Percentiles rank a stretch among this genome's conserved stretches.
phyloP scores from a whole-genome alignment of 805 yeast genomes.

The Candida saitoana region DNA sequence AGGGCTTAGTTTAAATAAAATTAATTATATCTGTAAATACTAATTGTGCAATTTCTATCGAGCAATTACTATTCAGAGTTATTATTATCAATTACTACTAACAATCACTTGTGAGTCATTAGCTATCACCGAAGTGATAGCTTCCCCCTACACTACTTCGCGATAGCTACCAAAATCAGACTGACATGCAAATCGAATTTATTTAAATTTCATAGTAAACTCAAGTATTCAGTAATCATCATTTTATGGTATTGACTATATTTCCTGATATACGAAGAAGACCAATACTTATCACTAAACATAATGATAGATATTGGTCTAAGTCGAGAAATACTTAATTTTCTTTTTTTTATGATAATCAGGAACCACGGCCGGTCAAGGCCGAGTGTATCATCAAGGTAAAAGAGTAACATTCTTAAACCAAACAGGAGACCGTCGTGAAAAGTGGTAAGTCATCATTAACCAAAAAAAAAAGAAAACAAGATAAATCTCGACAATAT shows the following conservation, averaged over 20 bases:
- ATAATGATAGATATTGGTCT: no score
- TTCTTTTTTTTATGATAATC: slow-evolving; percentile 20
- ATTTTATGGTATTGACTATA: slow-evolving; percentile 7
- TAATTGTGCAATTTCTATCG: no score
- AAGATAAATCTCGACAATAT: not conserved
- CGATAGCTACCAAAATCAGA: no score
- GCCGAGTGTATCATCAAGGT: slow-evolving; percentile 43
- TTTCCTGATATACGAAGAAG: not conserved
- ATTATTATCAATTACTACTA: no score
- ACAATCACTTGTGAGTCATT: no score
- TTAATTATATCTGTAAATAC: no score
- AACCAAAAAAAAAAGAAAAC: slow-evolving; percentile 18
- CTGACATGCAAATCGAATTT: slow-evolving; percentile 42
- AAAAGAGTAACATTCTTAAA: slow-evolving; percentile 41
- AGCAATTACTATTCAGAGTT: no score
- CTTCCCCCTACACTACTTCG: no score
- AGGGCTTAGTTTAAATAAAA: no score
- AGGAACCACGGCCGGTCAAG: slow-evolving; percentile 54
- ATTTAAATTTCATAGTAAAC: slow-evolving; percentile 21
- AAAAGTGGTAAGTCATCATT: slow-evolving; percentile 47
- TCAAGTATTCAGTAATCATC: slow-evolving; percentile 15
- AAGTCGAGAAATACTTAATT: not conserved
- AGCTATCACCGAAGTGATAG: no score
- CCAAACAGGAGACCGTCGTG: slow-evolving; percentile 52
- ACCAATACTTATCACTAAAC: not conserved